These are phyloP conservation scores for Candida mesenterica DNA, from an alignment of 1,139 yeast genomes.

Conservation along the genomic window DNA sequence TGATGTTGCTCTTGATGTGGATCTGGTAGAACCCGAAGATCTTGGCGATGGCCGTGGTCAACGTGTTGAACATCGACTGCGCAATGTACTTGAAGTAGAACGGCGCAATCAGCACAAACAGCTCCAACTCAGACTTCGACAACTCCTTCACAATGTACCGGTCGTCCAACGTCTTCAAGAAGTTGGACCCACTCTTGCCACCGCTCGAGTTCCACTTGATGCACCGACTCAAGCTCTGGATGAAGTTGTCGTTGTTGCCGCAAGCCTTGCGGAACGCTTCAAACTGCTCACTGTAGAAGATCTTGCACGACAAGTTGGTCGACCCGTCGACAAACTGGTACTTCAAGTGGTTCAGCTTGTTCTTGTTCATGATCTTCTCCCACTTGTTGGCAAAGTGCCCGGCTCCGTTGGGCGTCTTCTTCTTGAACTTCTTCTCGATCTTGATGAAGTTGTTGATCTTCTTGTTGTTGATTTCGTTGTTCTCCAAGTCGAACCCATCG, in stretches of 20 bases:
- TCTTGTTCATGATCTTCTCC: slow-evolving; percentile 73
- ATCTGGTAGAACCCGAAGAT: slow-evolving; percentile 95
- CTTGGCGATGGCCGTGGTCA: slow-evolving; percentile 92
- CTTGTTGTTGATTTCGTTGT: slow-evolving; percentile 30
- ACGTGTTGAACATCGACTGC: slow-evolving; percentile 89
- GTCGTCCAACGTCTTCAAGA: slow-evolving; percentile 87
- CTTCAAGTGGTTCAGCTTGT: slow-evolving; percentile 84
- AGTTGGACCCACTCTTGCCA: slow-evolving; percentile 94
- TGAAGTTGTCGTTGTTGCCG: slow-evolving; percentile 70
- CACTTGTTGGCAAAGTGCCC: slow-evolving; percentile 23
- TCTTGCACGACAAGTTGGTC: slow-evolving; percentile 83
- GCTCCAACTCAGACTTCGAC: slow-evolving; percentile 84
- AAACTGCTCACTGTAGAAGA: slow-evolving; percentile 94
- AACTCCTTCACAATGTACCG: slow-evolving; percentile 87
- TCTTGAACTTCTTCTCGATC: slow-evolving; percentile 46
- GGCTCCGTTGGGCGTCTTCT: slow-evolving; percentile 24
- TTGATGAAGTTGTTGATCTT: slow-evolving; percentile 40
- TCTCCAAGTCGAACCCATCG: slow-evolving; percentile 18
- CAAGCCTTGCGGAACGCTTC: slow-evolving; percentile 89
- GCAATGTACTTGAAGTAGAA: slow-evolving; percentile 95
- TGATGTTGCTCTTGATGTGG: slow-evolving; percentile 73
- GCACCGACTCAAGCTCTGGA: slow-evolving; percentile 90
- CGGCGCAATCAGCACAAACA: slow-evolving; percentile 94
- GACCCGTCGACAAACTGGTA: slow-evolving; percentile 88
- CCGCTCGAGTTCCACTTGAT: slow-evolving; percentile 95